A percentile compares a stretch with the other conserved stretches of the same genome.
Evolutionary conservation across 306 rosid species (phyloP).

Genomic region (Carpinus fangiana): DNA sequence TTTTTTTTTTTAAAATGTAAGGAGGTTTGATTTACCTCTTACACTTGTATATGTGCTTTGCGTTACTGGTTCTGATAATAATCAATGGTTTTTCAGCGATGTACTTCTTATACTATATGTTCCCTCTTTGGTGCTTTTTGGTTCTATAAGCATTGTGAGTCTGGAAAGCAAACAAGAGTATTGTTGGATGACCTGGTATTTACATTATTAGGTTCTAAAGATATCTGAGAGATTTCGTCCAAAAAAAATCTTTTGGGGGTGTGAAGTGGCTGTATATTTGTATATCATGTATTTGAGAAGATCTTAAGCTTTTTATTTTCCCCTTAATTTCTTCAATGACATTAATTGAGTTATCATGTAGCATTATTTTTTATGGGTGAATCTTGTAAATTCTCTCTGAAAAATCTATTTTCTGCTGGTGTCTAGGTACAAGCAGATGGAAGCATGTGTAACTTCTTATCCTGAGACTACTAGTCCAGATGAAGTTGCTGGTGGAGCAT

Average conservation of each 20-base stretch:
- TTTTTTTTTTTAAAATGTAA: not conserved
- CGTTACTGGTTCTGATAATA: not conserved
- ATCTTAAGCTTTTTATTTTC: not conserved
- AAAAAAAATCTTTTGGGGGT: not conserved
- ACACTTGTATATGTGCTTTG: not conserved
- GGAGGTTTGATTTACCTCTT: conserved; percentile 2
- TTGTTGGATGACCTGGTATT: not conserved
- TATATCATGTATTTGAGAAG: not conserved
- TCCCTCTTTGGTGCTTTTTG: not conserved
- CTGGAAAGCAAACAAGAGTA: not conserved
- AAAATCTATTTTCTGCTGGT: conserved; percentile 13
- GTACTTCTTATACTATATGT: not conserved
- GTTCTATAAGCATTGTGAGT: not conserved
- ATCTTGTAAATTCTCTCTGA: conserved; percentile 11
- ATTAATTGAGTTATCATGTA: not conserved
- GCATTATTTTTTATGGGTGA: not conserved
- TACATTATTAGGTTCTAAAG: not conserved
- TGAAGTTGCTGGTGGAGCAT: conserved; percentile 34
- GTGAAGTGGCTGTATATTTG: not conserved
- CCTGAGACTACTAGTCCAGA: conserved; percentile 30
- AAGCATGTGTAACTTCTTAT: conserved; percentile 55
- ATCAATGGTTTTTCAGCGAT: not conserved
- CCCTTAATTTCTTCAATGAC: not conserved
- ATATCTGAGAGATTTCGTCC: not conserved
- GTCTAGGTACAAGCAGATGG: conserved; percentile 78